Evolutionary conservation across 1,284 basidiomycete species (phyloP).

Genomic region (Albatrellus sp.): DNA sequence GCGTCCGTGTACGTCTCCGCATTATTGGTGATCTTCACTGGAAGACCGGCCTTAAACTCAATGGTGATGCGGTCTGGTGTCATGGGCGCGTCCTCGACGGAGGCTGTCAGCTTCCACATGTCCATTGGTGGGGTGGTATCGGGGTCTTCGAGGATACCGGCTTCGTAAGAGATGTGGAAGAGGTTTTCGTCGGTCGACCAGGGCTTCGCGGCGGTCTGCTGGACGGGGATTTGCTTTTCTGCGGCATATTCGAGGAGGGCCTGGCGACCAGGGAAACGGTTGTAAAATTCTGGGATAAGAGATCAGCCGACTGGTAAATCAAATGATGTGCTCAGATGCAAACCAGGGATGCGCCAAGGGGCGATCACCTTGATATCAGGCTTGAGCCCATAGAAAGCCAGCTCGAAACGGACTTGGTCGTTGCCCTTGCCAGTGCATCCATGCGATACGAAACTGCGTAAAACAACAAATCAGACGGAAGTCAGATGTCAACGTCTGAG

Average conservation of each 20-base stretch:
- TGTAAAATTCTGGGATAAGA: slow-evolving; percentile 74
- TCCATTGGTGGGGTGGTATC: slow-evolving; percentile 91
- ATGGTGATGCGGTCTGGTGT: slow-evolving; percentile 75
- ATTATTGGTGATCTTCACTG: slow-evolving; percentile 62
- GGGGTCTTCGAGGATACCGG: slow-evolving; percentile 96
- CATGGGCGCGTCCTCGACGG: slow-evolving; percentile 75
- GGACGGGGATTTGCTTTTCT: slow-evolving; percentile 84
- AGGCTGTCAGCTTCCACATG: slow-evolving; percentile 98
- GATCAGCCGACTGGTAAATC: not conserved
- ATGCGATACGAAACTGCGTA: slow-evolving; percentile 80
- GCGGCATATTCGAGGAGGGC: slow-evolving; percentile 88
- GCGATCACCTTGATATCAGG: slow-evolving; percentile 99
- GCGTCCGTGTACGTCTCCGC: slow-evolving; percentile 67
- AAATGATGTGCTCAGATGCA: slow-evolving; percentile 10
- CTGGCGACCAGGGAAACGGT: slow-evolving; percentile 91
- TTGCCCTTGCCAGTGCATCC: slow-evolving; percentile 99
- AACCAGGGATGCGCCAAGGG: slow-evolving; percentile 92
- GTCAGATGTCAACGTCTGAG: not conserved
- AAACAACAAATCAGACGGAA: slow-evolving; percentile 3
- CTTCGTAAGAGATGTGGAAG: slow-evolving; percentile 99
- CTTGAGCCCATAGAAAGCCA: slow-evolving; percentile 98
- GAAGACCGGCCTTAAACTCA: slow-evolving; percentile 81
- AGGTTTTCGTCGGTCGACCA: slow-evolving; percentile 99
- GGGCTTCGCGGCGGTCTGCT: slow-evolving; percentile 93
- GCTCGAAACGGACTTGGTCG: slow-evolving; percentile 98